These are phyloP conservation scores for Wallemia ichthyophaga DNA, from an alignment of 1,284 basidiomycete species.

Conservation along the genomic window DNA sequence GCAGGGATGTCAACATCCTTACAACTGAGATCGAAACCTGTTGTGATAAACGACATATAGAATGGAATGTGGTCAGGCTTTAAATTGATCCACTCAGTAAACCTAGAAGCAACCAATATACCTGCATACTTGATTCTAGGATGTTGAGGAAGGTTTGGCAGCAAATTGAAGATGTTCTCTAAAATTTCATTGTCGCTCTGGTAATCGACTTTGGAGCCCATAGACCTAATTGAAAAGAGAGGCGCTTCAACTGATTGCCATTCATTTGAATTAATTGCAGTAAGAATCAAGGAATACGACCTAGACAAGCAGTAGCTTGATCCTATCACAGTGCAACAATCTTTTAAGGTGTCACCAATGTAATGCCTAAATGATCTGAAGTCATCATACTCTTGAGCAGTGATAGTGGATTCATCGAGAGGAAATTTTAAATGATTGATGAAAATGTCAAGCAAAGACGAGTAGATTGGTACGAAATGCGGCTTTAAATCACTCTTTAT, in stretches of 20 bases:
- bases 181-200: constrained; percentile 51
- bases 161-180: constrained; percentile 79
- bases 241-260: constrained; percentile 99
- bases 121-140: constrained; percentile 84
- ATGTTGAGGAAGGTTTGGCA: constrained; percentile 66
- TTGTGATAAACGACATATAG: constrained; percentile 68
- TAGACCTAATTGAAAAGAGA: constrained; percentile 86
- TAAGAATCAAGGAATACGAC: constrained; percentile 49
- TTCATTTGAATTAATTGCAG: constrained; percentile 28
- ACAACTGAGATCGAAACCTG: constrained; percentile 47
- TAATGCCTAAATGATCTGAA: constrained; percentile 87
- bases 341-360: constrained; percentile 97
- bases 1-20: constrained; percentile 40
- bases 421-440: constrained; percentile 85
- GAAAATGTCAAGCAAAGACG: constrained; percentile 52
- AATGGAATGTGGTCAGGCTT: constrained; percentile 66
- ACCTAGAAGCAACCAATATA: constrained; percentile 75
- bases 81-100: constrained; percentile 82
- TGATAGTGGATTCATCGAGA: constrained; percentile 29
- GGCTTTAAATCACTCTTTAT: constrained; percentile 17
- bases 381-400: constrained; percentile 64
- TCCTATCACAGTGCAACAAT: constrained; percentile 84
- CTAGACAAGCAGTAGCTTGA: constrained; percentile 52
- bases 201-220: constrained; percentile 76
- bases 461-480: constrained; percentile 46